Evolutionary conservation across 495 filamentous ascomycete species (phyloP).

Genomic region (Parathielavia appendiculata): DNA sequence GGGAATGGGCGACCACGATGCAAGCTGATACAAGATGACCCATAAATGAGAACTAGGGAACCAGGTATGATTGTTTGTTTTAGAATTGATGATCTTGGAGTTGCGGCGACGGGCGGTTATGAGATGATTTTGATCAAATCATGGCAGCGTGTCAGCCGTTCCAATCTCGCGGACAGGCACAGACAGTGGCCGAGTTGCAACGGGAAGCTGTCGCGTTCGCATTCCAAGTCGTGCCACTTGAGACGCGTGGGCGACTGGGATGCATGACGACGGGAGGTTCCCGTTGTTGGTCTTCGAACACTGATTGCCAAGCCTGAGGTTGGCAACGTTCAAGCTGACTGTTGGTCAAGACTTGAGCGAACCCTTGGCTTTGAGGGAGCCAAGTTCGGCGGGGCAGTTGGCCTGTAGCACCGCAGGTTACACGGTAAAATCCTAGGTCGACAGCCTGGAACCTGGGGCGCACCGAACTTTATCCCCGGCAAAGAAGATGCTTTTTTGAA

Average conservation of each 20-base stretch:
- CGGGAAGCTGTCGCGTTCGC: background rate
- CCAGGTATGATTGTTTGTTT: no score
- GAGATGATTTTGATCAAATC: background rate
- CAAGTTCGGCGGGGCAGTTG: no score
- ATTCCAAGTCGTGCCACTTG: background rate
- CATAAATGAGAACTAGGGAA: no score
- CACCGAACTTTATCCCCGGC: no score
- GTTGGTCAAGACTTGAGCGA: no score
- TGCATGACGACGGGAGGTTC: background rate
- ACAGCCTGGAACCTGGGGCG: no score
- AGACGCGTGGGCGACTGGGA: conserved; percentile 5
- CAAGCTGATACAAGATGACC: background rate
- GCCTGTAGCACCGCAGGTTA: no score
- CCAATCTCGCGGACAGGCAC: background rate
- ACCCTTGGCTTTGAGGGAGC: no score
- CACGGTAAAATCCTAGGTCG: no score
- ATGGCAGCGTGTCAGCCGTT: background rate
- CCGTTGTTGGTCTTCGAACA: background rate
- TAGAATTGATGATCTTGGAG: background rate
- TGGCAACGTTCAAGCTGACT: background rate
- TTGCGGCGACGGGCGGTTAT: background rate
- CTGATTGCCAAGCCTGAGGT: background rate
- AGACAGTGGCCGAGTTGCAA: background rate
- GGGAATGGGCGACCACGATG: background rate
- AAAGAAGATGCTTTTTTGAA: no score